These are phyloP conservation scores for Pythium scleroteichum DNA, from an alignment of 352 stramenopile species.

Conservation along the genomic window DNA sequence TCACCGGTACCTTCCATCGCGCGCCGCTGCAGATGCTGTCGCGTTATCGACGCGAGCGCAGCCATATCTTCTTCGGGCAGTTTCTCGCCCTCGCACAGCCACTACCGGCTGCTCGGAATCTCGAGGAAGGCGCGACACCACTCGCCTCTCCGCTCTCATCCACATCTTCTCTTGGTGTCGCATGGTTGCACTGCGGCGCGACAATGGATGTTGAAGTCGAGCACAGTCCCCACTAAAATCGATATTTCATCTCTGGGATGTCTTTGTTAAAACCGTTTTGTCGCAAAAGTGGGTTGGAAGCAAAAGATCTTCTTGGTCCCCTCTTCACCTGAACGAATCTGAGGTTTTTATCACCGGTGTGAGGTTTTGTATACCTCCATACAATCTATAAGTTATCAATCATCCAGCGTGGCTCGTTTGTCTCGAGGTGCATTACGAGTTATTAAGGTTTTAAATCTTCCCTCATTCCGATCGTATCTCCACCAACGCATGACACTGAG, in stretches of 20 bases:
- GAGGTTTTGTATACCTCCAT: constrained; percentile 6
- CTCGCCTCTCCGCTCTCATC: no score
- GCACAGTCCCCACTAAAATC: not conserved
- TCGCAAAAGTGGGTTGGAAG: constrained; percentile 9
- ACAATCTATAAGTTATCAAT: constrained; percentile 18
- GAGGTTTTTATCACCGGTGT: constrained; percentile 8
- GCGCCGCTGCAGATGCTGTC: constrained; percentile 74
- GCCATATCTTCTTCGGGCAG: constrained; percentile 84
- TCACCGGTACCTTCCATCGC: constrained; percentile 52
- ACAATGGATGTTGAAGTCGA: constrained; percentile 36
- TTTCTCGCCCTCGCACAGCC: constrained; percentile 42
- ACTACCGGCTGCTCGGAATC: no score
- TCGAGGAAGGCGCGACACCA: no score
- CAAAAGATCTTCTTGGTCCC: constrained; percentile 30
- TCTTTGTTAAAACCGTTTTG: constrained; percentile 16
- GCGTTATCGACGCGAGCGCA: constrained; percentile 68
- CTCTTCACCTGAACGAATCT: constrained; percentile 4
- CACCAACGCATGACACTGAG: constrained; percentile 16
- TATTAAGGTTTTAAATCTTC: constrained; percentile 27
- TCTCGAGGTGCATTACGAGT: constrained; percentile 4
- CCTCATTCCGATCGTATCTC: constrained; percentile 6
- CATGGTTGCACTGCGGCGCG: constrained; percentile 45
- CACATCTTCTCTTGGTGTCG: constrained; percentile 4
- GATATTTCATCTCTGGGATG: not conserved
- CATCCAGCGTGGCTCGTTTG: constrained; percentile 2